These are phyloP conservation scores for Candida ipomoeae DNA, from an alignment of 805 yeast genomes.

Conservation along the genomic window DNA sequence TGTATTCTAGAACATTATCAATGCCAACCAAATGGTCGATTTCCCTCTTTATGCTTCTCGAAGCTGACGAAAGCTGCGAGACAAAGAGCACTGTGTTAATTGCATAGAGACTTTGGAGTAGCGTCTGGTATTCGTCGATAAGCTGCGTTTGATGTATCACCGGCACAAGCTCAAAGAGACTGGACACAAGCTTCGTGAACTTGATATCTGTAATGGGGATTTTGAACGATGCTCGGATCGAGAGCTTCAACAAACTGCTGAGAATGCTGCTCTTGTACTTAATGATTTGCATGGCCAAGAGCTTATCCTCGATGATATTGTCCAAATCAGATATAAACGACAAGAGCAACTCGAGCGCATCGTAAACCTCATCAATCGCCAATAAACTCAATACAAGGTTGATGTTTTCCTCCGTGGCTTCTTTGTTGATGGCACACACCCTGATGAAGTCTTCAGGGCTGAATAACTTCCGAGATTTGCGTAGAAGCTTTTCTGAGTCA, in stretches of 20 bases:
- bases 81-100: conserved; percentile 27
- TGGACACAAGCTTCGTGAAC: conserved; percentile 23
- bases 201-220: conserved; percentile 34
- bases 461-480: conserved; percentile 25
- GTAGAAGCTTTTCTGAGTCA: conserved; percentile 23
- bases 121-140: conserved; percentile 19
- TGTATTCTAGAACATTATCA: conserved; percentile 20
- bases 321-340: conserved; percentile 29
- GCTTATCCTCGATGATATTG: conserved; percentile 26
- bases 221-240: conserved; percentile 23
- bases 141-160: conserved; percentile 30
- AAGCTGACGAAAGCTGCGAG: conserved; percentile 23
- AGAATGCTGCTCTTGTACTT: conserved; percentile 29
- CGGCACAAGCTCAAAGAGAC: conserved; percentile 30
- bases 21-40: conserved; percentile 32
- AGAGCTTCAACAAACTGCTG: conserved; percentile 24
- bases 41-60: conserved; percentile 25
- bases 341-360: conserved; percentile 25
- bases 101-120: conserved; percentile 26
- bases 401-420: conserved; percentile 20
- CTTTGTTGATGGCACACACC: conserved; percentile 23
- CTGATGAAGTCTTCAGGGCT: conserved; percentile 33
- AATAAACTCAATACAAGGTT: conserved; percentile 22
- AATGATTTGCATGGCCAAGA: conserved; percentile 36
- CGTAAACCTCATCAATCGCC: conserved; percentile 27